These are phyloP conservation scores for Talaromyces sp. DNA, from an alignment of 2,329 filamentous ascomycete species.

Conservation along the genomic window DNA sequence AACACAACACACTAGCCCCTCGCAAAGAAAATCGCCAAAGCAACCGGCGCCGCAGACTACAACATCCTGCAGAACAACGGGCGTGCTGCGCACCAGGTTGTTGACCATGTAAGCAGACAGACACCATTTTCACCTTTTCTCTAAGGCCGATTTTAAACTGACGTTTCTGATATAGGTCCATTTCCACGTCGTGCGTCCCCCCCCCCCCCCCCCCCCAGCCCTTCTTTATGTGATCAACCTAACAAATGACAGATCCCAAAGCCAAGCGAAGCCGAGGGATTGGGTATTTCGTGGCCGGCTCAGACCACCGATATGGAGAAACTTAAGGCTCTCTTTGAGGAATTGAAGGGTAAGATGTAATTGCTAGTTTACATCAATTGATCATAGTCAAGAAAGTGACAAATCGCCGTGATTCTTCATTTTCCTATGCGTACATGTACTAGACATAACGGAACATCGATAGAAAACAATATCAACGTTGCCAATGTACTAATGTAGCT, in stretches of 20 bases:
- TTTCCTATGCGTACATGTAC: not conserved
- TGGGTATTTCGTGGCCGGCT: conserved; percentile 75
- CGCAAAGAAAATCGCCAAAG: conserved; percentile 78
- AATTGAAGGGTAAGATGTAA: conserved; percentile 87
- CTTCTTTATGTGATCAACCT: not conserved
- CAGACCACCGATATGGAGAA: conserved; percentile 73
- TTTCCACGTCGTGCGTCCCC: conserved; percentile 75
- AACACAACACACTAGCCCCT: conserved; percentile 51
- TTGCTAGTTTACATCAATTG: not conserved
- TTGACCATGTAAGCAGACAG: conserved; percentile 69
- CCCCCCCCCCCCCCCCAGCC: no score
- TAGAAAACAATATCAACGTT: not conserved
- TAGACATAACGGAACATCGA: not conserved
- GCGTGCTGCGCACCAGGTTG: conserved; percentile 80
- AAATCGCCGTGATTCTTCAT: not conserved
- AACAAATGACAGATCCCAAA: conserved; percentile 72
- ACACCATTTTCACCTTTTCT: not conserved
- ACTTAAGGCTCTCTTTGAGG: conserved; percentile 72
- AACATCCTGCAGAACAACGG: conserved; percentile 98
- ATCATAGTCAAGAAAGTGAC: not conserved
- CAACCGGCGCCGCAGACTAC: conserved; percentile 72
- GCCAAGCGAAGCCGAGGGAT: conserved; percentile 74
- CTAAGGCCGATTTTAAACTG: not conserved
- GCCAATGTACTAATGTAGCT: not conserved
- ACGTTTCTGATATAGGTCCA: conserved; percentile 58